Percentiles rank a stretch among this genome's conserved stretches.
Conservation (phyloP, 345 rosid species). For the Hibiscus syriacus region DNA sequence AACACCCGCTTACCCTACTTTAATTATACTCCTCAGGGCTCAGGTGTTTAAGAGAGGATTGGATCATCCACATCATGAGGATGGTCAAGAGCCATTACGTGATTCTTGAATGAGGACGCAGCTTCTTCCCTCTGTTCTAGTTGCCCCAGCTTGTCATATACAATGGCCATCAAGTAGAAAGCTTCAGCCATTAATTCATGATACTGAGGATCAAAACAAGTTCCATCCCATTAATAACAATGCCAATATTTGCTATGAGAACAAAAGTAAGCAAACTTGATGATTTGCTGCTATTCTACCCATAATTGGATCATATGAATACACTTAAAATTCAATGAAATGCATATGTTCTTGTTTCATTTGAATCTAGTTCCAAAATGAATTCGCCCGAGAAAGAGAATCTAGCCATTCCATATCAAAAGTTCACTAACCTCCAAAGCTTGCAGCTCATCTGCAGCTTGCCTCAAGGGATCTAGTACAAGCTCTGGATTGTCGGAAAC, state of each 20-base stretch:
- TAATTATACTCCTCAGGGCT: not conserved
- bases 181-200: constrained; percentile 86
- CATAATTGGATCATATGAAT: not conserved
- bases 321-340: not conserved
- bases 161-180: constrained; percentile 64
- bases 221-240: not conserved
- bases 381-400: not conserved
- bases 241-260: not conserved
- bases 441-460: constrained; percentile 76
- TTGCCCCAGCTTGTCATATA: constrained; percentile 54
- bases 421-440: constrained; percentile 60
- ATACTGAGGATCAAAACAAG: constrained; percentile 41
- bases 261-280: not conserved
- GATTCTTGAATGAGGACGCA: constrained; percentile 63
- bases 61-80: constrained; percentile 42
- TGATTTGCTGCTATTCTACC: not conserved
- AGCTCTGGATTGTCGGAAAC: constrained; percentile 53
- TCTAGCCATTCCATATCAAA: not conserved
- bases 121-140: constrained; percentile 69
- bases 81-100: constrained; percentile 60
- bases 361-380: not conserved
- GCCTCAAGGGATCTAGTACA: constrained; percentile 70
- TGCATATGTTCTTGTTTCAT: not conserved
- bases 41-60: constrained; percentile 18
- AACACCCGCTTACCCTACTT: not conserved